Evolutionary conservation across 331 rosid species (phyloP).

Genomic region (Phaseolus coccineus): DNA sequence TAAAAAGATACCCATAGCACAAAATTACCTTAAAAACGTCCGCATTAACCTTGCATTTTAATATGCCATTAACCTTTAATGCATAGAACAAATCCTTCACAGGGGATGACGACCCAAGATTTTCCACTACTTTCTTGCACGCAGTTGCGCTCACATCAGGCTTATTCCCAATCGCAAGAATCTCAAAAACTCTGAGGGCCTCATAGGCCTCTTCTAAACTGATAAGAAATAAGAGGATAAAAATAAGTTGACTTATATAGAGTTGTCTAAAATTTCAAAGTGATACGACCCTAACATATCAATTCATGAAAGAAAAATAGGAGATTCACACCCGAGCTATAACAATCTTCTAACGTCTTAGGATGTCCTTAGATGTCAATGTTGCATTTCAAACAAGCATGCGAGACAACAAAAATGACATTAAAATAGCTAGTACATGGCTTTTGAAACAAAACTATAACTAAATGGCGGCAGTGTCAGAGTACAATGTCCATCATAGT

Average conservation of each 20-base stretch:
- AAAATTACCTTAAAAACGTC: conserved; percentile 66
- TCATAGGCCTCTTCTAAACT: conserved; percentile 87
- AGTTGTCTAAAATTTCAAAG: background rate
- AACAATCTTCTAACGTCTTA: background rate
- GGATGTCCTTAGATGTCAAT: conserved; percentile 26
- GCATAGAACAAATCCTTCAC: conserved; percentile 77
- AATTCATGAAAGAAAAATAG: background rate
- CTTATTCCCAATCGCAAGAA: conserved; percentile 72
- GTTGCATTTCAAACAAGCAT: conserved; percentile 11
- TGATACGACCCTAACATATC: background rate
- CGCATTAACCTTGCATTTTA: conserved; percentile 68
- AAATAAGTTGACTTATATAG: conserved; percentile 32
- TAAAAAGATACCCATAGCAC: conserved; percentile 38
- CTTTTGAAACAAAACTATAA: background rate
- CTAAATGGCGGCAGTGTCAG: background rate
- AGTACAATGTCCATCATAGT: background rate
- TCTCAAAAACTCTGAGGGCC: conserved; percentile 73
- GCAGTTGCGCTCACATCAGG: conserved; percentile 53
- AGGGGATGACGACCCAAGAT: conserved; percentile 65
- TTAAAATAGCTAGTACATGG: background rate
- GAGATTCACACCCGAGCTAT: background rate
- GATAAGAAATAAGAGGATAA: conserved; percentile 40
- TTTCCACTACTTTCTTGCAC: conserved; percentile 70
- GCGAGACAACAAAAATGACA: background rate
- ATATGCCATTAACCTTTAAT: conserved; percentile 67